Conservation (phyloP, 257 asterid species). For the Eucommia ulmoides region DNA sequence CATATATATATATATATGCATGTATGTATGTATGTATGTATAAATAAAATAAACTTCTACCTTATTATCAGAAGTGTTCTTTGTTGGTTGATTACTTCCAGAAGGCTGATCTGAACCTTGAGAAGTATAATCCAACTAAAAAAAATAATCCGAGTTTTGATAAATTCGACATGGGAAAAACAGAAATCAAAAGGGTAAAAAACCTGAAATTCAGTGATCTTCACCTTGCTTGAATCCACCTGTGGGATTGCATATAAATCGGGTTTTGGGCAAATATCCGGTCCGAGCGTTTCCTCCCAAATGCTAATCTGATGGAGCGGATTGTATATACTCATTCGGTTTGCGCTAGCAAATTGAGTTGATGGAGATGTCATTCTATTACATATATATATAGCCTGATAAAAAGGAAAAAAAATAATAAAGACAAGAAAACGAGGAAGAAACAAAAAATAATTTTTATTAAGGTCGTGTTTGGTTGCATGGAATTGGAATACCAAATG, state of each 20-base stretch:
- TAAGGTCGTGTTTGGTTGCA: too few relatives aligned
- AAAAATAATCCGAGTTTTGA: neutral
- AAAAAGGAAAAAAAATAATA: too few relatives aligned
- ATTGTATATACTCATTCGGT: conserved; percentile 56
- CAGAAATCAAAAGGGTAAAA: neutral
- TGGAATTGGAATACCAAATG: too few relatives aligned
- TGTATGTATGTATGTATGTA: too few relatives aligned
- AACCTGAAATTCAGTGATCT: neutral
- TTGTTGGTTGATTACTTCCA: neutral
- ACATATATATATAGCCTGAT: neutral
- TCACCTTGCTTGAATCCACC: conserved; percentile 49
- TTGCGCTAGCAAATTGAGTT: conserved; percentile 57
- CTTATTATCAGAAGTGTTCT: neutral
- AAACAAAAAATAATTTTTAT: too few relatives aligned
- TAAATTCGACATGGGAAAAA: too few relatives aligned
- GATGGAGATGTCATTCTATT: conserved; percentile 49
- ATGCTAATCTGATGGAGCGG: conserved; percentile 59
- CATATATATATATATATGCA: too few relatives aligned
- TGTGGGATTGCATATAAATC: conserved; percentile 31
- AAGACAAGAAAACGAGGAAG: too few relatives aligned
- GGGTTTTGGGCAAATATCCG: conserved; percentile 33
- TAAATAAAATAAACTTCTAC: too few relatives aligned
- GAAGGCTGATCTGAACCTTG: neutral
- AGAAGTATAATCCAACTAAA: neutral
- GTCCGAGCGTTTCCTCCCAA: conserved; percentile 72